Evolutionary conservation across 768 basidiomycete genomes (phyloP), one percentile per base, ranked within the genome.

Genomic region (Pilatotrama ljubarskyi): DNA sequence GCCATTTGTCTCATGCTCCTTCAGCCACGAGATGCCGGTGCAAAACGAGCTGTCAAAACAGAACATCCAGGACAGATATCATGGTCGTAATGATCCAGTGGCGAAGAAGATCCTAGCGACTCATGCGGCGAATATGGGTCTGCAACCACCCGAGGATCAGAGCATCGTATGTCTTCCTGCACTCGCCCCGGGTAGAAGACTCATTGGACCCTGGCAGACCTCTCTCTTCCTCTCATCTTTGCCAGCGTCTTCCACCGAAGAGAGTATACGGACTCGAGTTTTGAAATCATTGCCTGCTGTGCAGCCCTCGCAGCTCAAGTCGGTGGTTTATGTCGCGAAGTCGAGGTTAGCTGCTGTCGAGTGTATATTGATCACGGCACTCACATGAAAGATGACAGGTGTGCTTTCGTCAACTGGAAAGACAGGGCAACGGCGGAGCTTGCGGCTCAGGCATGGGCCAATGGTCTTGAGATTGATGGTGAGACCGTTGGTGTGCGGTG

Each of bases 331-430:
- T 66, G 90, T 96, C 5, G 82, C 85, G 37, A 91, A 93, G 73
- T 86, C 90, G 62, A 83, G 84, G 85, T 89, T 62, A 32, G 29
- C 10, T 10, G 77, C 70, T 14, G 22, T 13, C 0, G 37, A 15
- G 4, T 14, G 1, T 61, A 51, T 22, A n/a, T 3, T 29, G 13
- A 9, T 22, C 18, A 22, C 46, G 13, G 8, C 2, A 56, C 47
- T 18, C 22, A 58, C 32, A 49, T 26, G 20, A 50, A 25, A 2
- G 2, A 8, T 24, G 40, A 17, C 15, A 91, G 91, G 73, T 96
- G 95, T 75, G 97, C 96, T 0, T 99, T 99, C 73, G 82, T 97
- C 53, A 98, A 98, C 73, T 98, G 98, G 78, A 87, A 82, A 65
- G 84, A 90, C 54, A 83, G 97, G 18, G 69, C 78, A 6, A 79